Percentiles rank a stretch among this genome's conserved stretches.
Evolutionary conservation across 2,329 filamentous ascomycete species (phyloP).

Genomic region (Rutstroemia sp.): DNA sequence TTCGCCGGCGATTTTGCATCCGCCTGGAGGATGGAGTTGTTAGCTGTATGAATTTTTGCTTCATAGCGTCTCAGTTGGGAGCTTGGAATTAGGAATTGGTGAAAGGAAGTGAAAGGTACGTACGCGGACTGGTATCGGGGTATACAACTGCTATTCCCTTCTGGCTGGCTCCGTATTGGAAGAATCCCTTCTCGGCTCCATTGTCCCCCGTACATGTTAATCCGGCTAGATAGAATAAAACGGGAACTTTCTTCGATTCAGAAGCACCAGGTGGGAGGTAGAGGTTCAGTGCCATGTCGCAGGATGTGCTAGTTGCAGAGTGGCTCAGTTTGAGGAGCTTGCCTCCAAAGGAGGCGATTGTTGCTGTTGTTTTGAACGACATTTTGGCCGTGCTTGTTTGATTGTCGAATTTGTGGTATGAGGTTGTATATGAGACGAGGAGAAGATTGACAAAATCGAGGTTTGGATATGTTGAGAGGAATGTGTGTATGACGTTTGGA

Average conservation of each 20-base stretch:
- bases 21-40: constrained; percentile 40
- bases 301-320: constrained; percentile 68
- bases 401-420: not conserved
- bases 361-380: constrained; percentile 83
- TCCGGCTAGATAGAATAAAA: constrained; percentile 89
- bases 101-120: constrained; percentile 22
- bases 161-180: constrained; percentile 73
- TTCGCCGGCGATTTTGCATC: constrained; percentile 73
- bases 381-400: constrained; percentile 38
- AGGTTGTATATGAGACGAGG: not conserved
- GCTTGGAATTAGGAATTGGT: not conserved
- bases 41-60: not conserved
- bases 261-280: constrained; percentile 71
- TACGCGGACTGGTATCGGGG: constrained; percentile 89
- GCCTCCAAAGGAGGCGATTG: constrained; percentile 87
- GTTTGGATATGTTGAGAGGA: constrained; percentile 1
- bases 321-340: constrained; percentile 93
- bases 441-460: not conserved
- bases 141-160: constrained; percentile 88
- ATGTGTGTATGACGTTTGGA: constrained; percentile 21
- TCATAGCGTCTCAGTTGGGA: not conserved
- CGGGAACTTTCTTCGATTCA: constrained; percentile 57
- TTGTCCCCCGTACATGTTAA: constrained; percentile 93
- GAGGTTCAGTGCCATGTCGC: constrained; percentile 87
- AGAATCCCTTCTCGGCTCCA: constrained; percentile 77